Evolutionary conservation across 2,329 filamentous ascomycete genomes (phyloP).

Genomic region (Simplicillium sp.): DNA sequence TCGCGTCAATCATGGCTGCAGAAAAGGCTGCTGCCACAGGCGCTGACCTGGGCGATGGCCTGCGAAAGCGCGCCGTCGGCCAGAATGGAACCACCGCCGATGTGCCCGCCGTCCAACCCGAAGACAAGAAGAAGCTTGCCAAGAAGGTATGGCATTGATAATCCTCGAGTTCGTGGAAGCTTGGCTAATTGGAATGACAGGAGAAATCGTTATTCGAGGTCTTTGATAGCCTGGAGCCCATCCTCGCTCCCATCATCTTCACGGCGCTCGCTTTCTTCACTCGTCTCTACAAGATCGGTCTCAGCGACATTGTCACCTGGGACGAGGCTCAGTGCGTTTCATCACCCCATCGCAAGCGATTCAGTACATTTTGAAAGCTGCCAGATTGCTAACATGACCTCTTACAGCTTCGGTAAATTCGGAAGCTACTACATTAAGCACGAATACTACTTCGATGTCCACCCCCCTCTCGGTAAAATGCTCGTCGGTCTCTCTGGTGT

Average conservation of each 20-base stretch:
- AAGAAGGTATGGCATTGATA: constrained; percentile 38
- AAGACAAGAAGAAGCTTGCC: constrained; percentile 50
- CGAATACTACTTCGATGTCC: constrained; percentile 92
- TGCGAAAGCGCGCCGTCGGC: constrained; percentile 43
- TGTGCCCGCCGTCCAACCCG: constrained; percentile 31
- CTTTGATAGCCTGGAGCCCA: constrained; percentile 54
- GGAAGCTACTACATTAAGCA: constrained; percentile 98
- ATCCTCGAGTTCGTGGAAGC: neutral
- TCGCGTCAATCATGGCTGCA: constrained; percentile 35
- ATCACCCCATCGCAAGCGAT: constrained; percentile 5
- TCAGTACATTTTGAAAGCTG: constrained; percentile 10
- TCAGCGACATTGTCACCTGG: constrained; percentile 59
- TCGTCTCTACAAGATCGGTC: constrained; percentile 59
- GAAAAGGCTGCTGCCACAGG: constrained; percentile 49
- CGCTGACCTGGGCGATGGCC: constrained; percentile 46
- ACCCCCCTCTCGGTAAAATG: constrained; percentile 96
- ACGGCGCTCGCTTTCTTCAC: constrained; percentile 56
- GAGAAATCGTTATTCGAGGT: constrained; percentile 50
- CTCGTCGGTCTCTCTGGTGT: constrained; percentile 94
- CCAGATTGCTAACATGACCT: constrained; percentile 9
- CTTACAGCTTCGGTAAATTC: constrained; percentile 82
- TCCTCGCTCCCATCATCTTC: constrained; percentile 53
- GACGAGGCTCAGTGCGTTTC: constrained; percentile 55
- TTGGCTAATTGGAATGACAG: constrained; percentile 14
- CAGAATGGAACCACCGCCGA: constrained; percentile 22